Evolutionary conservation across 139 green algal species (phyloP).

Genomic region (Micractinium sp.): DNA sequence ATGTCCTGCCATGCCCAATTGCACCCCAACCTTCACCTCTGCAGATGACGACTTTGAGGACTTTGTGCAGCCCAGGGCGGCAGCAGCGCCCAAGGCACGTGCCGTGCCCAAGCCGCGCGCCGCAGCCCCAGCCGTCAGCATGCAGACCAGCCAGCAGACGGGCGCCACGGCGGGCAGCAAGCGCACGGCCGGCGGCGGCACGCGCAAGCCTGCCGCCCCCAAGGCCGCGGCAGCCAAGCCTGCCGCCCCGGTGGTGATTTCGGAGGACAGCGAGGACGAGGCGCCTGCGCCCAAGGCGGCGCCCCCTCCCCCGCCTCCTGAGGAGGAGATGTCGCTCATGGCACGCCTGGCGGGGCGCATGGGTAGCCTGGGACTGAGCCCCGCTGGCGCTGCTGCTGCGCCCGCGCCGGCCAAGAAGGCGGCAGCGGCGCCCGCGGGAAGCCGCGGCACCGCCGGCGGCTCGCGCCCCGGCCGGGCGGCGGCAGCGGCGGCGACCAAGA

Average conservation of each 20-base stretch:
- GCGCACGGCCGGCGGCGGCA: slow-evolving; percentile 16
- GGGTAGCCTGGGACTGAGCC: slow-evolving; percentile 33
- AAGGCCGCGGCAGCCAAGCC: slow-evolving; percentile 33
- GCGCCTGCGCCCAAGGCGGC: neutral
- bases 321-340: slow-evolving; percentile 53
- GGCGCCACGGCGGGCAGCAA: slow-evolving; percentile 22
- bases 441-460: neutral
- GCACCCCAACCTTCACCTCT: neutral
- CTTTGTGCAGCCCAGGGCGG: neutral
- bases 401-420: neutral
- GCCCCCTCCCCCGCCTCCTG: slow-evolving; percentile 33
- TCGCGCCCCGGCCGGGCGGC: slow-evolving; percentile 16
- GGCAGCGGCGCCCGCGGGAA: neutral
- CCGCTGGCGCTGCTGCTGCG: neutral
- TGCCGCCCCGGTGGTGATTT: neutral
- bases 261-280: neutral
- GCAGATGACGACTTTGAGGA: slow-evolving; percentile 9
- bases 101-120: neutral
- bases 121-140: neutral
- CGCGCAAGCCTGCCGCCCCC: slow-evolving; percentile 29
- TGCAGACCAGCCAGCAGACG: slow-evolving; percentile 24
- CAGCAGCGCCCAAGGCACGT: neutral
- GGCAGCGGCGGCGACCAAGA: slow-evolving; percentile 23
- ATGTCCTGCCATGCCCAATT: neutral
- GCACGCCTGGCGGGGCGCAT: slow-evolving; percentile 56